Base-by-base conservation (phyloP, 352 stramenopile genomes). In the Poterioochromonas sp. region DNA sequence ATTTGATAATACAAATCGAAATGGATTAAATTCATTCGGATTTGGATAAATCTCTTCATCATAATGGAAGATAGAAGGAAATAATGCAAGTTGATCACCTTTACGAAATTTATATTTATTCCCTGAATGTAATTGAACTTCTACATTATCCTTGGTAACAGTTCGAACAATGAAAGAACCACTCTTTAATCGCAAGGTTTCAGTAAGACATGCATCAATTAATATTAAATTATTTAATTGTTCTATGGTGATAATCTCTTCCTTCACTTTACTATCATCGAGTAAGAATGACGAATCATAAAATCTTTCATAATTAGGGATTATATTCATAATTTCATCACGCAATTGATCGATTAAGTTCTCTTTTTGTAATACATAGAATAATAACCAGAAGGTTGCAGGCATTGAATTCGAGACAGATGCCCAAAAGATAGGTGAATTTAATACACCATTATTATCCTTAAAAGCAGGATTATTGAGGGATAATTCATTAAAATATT, bases 11-110 rank as follows among this genome's bases (percentile, higher is more conserved):
- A 73, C 12, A 11, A 11, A 73, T 40, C 63, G 63, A 40, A 41
- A 8, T 26, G 29, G 37, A 73, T 29, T 8, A 32, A 73, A 73
- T 3, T 44, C 35, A 8, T 51, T 26, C 2, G 63, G 20, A 40
- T 73, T 8, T 20, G 63, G 63, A 44, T 51, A 73, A 11, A 73
- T 51, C 18, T 73, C 63, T 73, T 40, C 63, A 49, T 73, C 63
- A 26, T 29, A 12, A 73, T 73, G 40, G 8, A 47, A 11, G 11
- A 73, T 3, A 47, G 40, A 29, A 32, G 63, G 63, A 29, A 15
- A 73, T 11, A 73, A 5, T 5, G 11, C 63, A 29, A 73, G 2
- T 11, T 29, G 8, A 32, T 73, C 63, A 20, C 63, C 63, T 44
- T 73, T 73, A 29, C 63, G 63, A 32, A 73, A 73, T 5, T 15